A percentile compares a stretch with the other conserved stretches of the same genome.
Conservation (phyloP, 108 stramenopile genomes). For the Fistulifera pelliculosa region DNA sequence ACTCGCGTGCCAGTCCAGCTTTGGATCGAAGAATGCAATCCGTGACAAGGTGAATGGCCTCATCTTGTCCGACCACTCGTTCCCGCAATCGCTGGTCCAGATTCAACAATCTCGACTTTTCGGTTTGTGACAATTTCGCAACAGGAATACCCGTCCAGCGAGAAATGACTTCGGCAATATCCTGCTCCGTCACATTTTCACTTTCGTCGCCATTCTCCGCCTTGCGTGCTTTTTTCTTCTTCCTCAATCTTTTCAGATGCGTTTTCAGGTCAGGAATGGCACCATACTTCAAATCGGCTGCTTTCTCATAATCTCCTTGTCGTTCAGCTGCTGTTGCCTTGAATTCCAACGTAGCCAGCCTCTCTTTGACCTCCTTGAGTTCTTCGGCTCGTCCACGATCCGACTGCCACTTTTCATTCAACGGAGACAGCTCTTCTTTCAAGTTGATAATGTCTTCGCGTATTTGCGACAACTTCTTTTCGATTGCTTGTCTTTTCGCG, state of each 20-base stretch:
- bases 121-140: slow-evolving; percentile 62
- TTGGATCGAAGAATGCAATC: slow-evolving; percentile 61
- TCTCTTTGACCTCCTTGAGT: slow-evolving; percentile 73
- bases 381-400: slow-evolving; percentile 81
- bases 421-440: slow-evolving; percentile 52
- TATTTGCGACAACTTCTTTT: slow-evolving; percentile 58
- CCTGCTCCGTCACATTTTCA: slow-evolving; percentile 46
- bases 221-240: slow-evolving; percentile 72
- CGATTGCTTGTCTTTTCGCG: slow-evolving; percentile 79
- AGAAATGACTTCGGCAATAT: slow-evolving; percentile 76
- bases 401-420: slow-evolving; percentile 64
- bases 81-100: slow-evolving; percentile 52
- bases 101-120: slow-evolving; percentile 71
- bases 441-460: slow-evolving; percentile 61
- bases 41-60: slow-evolving; percentile 64
- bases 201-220: slow-evolving; percentile 30
- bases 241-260: slow-evolving; percentile 44
- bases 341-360: slow-evolving; percentile 66
- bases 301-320: slow-evolving; percentile 81
- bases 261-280: slow-evolving; percentile 86
- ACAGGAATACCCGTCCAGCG: slow-evolving; percentile 87
- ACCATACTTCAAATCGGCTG: slow-evolving; percentile 90
- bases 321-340: slow-evolving; percentile 87
- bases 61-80: slow-evolving; percentile 80
- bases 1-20: slow-evolving; percentile 50